These are phyloP conservation scores for Platanus orientalis DNA, from an alignment of 164 flowering plant species.

Conservation along the genomic window DNA sequence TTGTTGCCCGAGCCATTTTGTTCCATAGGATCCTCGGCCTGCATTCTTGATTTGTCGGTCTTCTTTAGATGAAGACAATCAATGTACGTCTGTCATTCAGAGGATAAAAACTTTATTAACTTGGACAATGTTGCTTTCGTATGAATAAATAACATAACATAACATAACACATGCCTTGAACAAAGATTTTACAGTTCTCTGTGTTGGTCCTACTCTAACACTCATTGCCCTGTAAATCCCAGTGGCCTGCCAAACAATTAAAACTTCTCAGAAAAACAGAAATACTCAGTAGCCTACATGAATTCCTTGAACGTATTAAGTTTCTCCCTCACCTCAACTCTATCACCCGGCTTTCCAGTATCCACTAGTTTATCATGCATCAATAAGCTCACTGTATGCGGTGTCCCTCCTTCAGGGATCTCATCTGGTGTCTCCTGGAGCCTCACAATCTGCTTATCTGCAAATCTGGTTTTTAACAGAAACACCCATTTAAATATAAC, in stretches of 20 bases:
- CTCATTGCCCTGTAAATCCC: conserved; percentile 99
- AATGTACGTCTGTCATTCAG: conserved; percentile 78
- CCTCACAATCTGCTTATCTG: conserved; percentile 93
- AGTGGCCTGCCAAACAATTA: conserved; percentile 54
- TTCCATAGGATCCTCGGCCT: conserved; percentile 72
- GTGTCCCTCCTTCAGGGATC: conserved; percentile 99
- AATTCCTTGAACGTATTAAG: not conserved
- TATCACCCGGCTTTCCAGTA: conserved; percentile 95
- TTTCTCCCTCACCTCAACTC: conserved; percentile 66
- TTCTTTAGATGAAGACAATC: conserved; percentile 94
- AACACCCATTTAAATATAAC: not conserved
- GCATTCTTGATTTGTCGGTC: conserved; percentile 81
- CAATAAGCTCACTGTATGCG: conserved; percentile 95
- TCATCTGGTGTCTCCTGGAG: conserved; percentile 99
- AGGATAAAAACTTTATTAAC: conserved; percentile 6
- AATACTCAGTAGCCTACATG: too few relatives aligned
- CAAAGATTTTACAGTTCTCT: conserved; percentile 90
- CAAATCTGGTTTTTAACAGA: conserved; percentile 48
- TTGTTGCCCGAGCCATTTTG: conserved; percentile 30
- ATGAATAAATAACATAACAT: too few relatives aligned
- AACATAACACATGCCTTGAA: conserved; percentile 54
- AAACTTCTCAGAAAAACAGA: not conserved
- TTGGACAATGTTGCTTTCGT: not conserved
- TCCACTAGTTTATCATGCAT: conserved; percentile 97
- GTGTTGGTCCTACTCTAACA: conserved; percentile 87